Conservation (phyloP, 1,284 basidiomycete species). For the Rhodofomes roseus region DNA sequence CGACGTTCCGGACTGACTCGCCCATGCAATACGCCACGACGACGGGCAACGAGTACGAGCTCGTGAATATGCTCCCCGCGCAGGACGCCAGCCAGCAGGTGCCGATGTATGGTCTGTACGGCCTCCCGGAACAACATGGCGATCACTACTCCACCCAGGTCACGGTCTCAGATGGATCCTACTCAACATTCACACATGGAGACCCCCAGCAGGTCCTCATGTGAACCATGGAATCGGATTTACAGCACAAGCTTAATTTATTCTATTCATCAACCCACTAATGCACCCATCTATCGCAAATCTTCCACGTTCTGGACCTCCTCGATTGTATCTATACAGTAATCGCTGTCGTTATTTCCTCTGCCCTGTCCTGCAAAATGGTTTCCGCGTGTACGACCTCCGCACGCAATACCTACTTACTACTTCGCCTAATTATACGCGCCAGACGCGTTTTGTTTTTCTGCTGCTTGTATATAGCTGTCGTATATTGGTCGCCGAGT, state of each 20-base stretch:
- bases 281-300: not conserved
- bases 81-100: slow-evolving; percentile 7
- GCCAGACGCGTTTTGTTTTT: slow-evolving; percentile 14
- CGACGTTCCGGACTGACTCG: slow-evolving; percentile 26
- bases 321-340: slow-evolving; percentile 7
- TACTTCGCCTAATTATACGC: slow-evolving; percentile 14
- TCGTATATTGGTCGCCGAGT: slow-evolving; percentile 7
- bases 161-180: slow-evolving; percentile 8
- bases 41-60: slow-evolving; percentile 17
- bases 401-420: not conserved
- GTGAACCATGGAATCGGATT: slow-evolving; percentile 9
- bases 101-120: slow-evolving; percentile 8
- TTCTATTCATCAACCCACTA: not conserved
- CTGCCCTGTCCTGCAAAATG: slow-evolving; percentile 1
- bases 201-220: slow-evolving; percentile 19
- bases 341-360: slow-evolving; percentile 7
- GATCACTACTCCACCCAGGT: slow-evolving; percentile 8
- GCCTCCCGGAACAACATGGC: slow-evolving; percentile 6
- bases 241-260: slow-evolving; percentile 2
- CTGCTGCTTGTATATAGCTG: slow-evolving; percentile 6
- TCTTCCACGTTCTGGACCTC: not conserved
- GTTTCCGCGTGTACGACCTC: not conserved
- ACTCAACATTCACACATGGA: slow-evolving; percentile 6
- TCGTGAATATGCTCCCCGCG: slow-evolving; percentile 12
- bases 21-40: slow-evolving; percentile 23